Base-by-base conservation (phyloP, 108 stramenopile species). In the Discostella pseudostelligera region DNA sequence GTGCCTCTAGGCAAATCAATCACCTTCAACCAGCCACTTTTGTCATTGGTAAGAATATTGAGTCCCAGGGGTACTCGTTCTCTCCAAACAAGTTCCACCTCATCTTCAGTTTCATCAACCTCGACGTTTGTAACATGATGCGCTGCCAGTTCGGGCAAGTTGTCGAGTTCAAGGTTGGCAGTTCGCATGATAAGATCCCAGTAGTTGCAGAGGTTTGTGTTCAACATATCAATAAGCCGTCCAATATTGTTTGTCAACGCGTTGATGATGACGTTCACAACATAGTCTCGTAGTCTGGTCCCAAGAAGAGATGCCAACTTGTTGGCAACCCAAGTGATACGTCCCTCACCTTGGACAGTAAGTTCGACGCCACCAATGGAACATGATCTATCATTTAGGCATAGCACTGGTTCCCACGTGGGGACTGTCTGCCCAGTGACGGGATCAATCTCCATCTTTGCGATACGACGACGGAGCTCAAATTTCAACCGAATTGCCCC, bases 1-100 rank as follows among this genome's bases (percentile, higher is more conserved):
- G 87, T 88, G 20, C 94, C 94, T 47, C 94, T 59, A 11, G 94
- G 94, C 62, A 95, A 89, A 66, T 95, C 94, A 49, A 95, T 89
- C n/a, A 95, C 86, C 65, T 92, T 95, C 42, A 95, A 63, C 22
- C 59, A 68, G 3, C 94, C 94, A 63, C 84, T 84, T 25, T 87
- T 79, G 57, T 95, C 88, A 56, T 92, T 95, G 46, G 88, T 72
- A 24, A 95, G 69, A 19, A 95, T 70, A 46, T 95, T 95, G 81
- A 95, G 85, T 21, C 94, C 94, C 9, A 95, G 69, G 17, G 94
- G 94, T 6, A 95, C 62, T 28, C 71, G 74, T 59, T 95, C 89
- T 45, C 89, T 67, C 90, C 90, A 95, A 19, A 95, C 90, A 10
- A 95, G 74, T 65, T 95, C 94, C 20, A 90, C 56, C 36, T 81